Base-by-base conservation (phyloP, 108 stramenopile species). In the Fragilaria radians region DNA sequence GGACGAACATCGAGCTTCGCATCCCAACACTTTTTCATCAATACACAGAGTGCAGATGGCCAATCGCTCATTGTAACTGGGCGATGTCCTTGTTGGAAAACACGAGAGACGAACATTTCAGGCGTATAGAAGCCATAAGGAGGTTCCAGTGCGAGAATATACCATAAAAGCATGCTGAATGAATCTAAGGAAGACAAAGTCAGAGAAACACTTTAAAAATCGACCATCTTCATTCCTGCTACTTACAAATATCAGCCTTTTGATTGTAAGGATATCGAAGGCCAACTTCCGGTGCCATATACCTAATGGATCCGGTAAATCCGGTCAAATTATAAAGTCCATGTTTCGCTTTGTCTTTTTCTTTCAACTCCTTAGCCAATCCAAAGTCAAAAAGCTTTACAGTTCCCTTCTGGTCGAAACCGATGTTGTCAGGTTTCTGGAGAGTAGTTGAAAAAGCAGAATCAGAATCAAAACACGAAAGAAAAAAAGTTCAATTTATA, bases 221-320 rank as follows among this genome's bases (percentile, higher is more conserved):
- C n/a, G n/a, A n/a, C n/a, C n/a, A n/a, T n/a, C n/a, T n/a, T n/a
- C n/a, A n/a, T n/a, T n/a, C n/a, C n/a, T n/a, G n/a, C n/a, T 14
- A 42, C 36, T 42, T 14, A 42, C 36, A 95, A 0, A 95, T 89
- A 56, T 97, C 96, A 2, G 86, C 90, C 52, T 89, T 91, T 51
- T 91, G 80, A 59, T 97, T 95, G 78, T 95, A 95, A 14, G 90
- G 85, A 27, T 72, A 62, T 59, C 84, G 84, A 5, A 83, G 57
- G 7, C 84, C 86, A 28, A 88, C 86, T 61, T 87, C 85, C 0
- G 96, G 96, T 4, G 97, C 97, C 97, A 98, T 98, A 69, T 98
- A 98, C 26, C 97, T 70, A 9, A 89, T 72, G 1, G 75, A 80
- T 18, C 89, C 92, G 24, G 87, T 89, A n/a, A 56, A 47, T 24